Conservation (phyloP, 495 filamentous ascomycete species). For the Penicillium mononematosum region DNA sequence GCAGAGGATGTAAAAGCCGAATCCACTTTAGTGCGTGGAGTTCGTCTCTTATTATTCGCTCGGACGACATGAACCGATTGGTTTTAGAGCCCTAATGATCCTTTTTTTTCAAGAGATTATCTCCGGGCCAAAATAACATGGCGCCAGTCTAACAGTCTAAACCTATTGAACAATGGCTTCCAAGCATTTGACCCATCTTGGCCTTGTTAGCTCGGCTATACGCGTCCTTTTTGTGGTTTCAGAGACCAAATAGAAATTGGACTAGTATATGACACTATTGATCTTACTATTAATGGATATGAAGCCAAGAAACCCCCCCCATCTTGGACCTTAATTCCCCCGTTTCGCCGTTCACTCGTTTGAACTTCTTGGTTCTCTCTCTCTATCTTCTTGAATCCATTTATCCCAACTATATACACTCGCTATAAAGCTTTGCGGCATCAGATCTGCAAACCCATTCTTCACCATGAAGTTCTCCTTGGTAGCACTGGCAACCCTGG, state of each 20-base stretch:
- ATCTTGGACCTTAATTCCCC: not conserved
- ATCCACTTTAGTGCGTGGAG: conserved; percentile 17
- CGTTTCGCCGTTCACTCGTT: conserved; percentile 23
- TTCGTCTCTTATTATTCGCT: conserved; percentile 3
- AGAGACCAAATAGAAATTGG: not conserved
- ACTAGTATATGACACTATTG: not conserved
- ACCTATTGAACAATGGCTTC: conserved; percentile 3
- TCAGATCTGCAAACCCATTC: conserved; percentile 5
- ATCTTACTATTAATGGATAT: conserved; percentile 23
- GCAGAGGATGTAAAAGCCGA: conserved; percentile 13
- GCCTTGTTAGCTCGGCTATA: conserved; percentile 19
- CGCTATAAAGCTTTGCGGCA: conserved; percentile 18
- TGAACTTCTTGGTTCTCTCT: conserved; percentile 5
- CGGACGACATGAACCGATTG: conserved; percentile 16
- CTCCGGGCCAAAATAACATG: conserved; percentile 20
- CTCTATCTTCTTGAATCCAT: conserved; percentile 5
- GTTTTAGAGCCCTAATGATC: conserved; percentile 24
- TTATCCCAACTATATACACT: conserved; percentile 16
- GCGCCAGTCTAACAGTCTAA: conserved; percentile 9
- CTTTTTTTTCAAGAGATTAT: conserved; percentile 23
- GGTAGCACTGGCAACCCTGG: conserved; percentile 46
- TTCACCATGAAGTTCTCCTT: conserved; percentile 45
- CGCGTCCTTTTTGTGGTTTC: conserved; percentile 18
- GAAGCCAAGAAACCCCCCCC: conserved; percentile 8
- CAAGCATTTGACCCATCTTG: not conserved